These are phyloP conservation scores for Botryotinia narcissicola DNA, from an alignment of 2,329 filamentous ascomycete genomes.

Conservation along the genomic window DNA sequence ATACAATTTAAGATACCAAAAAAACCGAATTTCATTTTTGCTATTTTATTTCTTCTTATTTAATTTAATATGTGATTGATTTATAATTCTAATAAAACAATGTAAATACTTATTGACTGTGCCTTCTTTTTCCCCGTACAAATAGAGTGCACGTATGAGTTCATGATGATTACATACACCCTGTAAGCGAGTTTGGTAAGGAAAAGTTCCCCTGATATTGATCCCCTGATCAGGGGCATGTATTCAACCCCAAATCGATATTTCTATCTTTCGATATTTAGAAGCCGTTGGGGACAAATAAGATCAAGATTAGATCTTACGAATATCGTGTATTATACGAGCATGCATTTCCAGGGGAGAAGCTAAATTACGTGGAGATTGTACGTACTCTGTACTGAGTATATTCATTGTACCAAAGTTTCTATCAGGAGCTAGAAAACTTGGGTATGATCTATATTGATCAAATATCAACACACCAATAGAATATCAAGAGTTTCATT, in stretches of 20 bases:
- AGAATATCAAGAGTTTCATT: conserved; percentile 2
- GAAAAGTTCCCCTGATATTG: conserved; percentile 2
- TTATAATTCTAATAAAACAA: neutral
- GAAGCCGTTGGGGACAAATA: neutral
- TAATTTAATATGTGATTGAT: neutral
- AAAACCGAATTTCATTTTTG: neutral
- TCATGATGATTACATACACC: neutral
- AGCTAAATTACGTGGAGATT: neutral
- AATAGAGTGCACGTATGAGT: neutral
- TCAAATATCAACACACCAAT: neutral
- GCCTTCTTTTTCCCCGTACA: neutral
- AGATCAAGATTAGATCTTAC: neutral
- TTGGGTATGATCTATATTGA: conserved; percentile 9
- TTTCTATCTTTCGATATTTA: neutral
- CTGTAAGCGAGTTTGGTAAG: conserved; percentile 3
- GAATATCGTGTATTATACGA: neutral
- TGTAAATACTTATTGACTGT: neutral
- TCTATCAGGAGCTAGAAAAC: neutral
- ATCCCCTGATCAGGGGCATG: neutral
- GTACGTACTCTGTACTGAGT: neutral
- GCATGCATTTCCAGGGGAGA: neutral
- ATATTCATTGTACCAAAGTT: neutral
- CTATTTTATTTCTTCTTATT: neutral
- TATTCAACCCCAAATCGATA: neutral
- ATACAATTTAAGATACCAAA: neutral